phyloP scores from a whole-genome alignment of 2,329 filamentous ascomycete genomes.

The Cordyceps cicadae region DNA sequence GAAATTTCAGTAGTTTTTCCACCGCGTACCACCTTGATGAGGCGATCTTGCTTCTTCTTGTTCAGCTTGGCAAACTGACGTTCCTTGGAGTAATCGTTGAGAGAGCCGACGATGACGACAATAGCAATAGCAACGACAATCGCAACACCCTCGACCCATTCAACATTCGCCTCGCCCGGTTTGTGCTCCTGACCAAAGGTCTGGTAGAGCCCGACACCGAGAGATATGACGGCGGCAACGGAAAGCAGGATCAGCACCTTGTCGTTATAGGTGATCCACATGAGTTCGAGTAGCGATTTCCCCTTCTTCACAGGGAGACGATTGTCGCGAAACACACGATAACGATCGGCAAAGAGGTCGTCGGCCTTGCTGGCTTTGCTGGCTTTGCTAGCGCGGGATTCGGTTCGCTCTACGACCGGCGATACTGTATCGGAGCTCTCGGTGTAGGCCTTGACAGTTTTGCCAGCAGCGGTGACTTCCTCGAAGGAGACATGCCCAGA shows the following conservation, averaged over 20 bases:
- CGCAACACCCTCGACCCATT: slow-evolving; percentile 76
- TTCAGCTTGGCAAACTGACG: slow-evolving; percentile 71
- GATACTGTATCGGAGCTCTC: slow-evolving; percentile 20
- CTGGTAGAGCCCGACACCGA: slow-evolving; percentile 68
- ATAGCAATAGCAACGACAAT: slow-evolving; percentile 74
- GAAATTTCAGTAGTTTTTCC: slow-evolving; percentile 62
- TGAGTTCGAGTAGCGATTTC: slow-evolving; percentile 62
- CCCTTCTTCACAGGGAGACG: slow-evolving; percentile 65
- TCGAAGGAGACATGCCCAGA: slow-evolving; percentile 63
- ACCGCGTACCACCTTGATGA: slow-evolving; percentile 63
- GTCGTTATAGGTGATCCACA: slow-evolving; percentile 80
- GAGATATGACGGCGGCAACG: slow-evolving; percentile 61
- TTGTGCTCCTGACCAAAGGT: slow-evolving; percentile 55
- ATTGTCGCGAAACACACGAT: slow-evolving; percentile 65
- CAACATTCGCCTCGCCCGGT: slow-evolving; percentile 46
- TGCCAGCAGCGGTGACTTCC: slow-evolving; percentile 49
- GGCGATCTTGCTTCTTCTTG: slow-evolving; percentile 68
- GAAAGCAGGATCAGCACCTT: slow-evolving; percentile 69
- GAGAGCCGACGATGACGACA: slow-evolving; percentile 66
- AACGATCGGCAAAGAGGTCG: slow-evolving; percentile 51
- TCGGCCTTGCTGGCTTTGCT: slow-evolving; percentile 12
- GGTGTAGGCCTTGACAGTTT: slow-evolving; percentile 25
- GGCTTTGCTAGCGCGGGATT: slow-evolving; percentile 10
- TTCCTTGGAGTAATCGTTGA: slow-evolving; percentile 77
- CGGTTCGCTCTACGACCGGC: background rate